Base-by-base conservation (phyloP, 306 rosid species). In the Calophaca sinica region DNA sequence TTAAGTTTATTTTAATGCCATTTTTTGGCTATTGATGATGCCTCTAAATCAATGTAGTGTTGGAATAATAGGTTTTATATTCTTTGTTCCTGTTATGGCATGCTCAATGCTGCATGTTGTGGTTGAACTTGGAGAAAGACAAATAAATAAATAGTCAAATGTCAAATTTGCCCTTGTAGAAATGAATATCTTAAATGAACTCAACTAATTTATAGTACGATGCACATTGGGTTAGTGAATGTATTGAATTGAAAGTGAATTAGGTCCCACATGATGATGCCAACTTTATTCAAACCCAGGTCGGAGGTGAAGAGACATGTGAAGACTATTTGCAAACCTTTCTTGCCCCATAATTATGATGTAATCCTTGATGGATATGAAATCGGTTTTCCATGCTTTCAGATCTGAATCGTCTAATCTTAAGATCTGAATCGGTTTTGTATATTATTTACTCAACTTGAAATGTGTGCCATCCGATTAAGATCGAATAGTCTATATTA, bases 221-320 rank as follows among this genome's bases (percentile, higher is more conserved):
- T 3, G 36, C 50, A 68, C 48, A 52, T 71, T 60, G 51, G 48
- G 50, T 41, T 5, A 55, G 11, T 51, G 29, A 31, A 61, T 11
- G 26, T 49, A 42, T 39, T n/a, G n/a, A n/a, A n/a, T 31, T 39
- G 36, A 77, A 6, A 51, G 32, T 6, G 7, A 3, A 9, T n/a
- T 8, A 54, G 89, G 85, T 38, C 81, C 87, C 79, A 80, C 79
- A 50, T 6, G 62, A n/a, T n/a, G n/a, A 9, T 68, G 58, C 33
- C 32, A 36, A 64, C 70, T 67, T 73, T 55, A 74, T 73, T 79
- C 36, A 53, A 61, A 57, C 38, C 15, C 4, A 57, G 72, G 86
- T 81, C 77, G 72, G 87, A 75, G 86, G 38, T 5, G 75, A 58
- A 44, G 81, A 51, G 75, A 50, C 86, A 79, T 46, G 80, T 73